Base-by-base conservation (phyloP, 441 rosid species). In the Gossypium schwendimanii region DNA sequence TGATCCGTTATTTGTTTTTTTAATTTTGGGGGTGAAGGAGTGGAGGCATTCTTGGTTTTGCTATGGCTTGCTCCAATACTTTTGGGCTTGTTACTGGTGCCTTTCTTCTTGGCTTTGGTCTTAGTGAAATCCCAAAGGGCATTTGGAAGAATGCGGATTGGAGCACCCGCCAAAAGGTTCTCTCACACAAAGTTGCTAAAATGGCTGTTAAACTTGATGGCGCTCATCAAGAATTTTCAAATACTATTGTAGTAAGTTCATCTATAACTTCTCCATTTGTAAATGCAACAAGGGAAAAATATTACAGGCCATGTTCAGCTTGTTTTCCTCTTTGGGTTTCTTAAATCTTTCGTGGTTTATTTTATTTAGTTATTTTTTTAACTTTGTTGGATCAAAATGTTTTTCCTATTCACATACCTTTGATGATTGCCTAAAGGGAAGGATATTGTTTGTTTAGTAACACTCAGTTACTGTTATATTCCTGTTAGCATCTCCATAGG, bases 81-180 rank as follows among this genome's bases (percentile, higher is more conserved):
- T 89, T 91, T 89, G 97, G 97, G 69, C 92, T 91, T 36, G 94
- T 91, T 55, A 91, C 97, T 1, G 94, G 97, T 74, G 90, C 88
- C 49, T 91, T 91, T 79, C 94, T 91, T 82, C 94, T 91, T 79
- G 97, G 97, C 54, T 91, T 91, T 74, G 97, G 97, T 71, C 78
- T 91, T 81, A 85, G 91, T 81, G 94, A 91, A 78, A 89, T 87
- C 78, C 97, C 97, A 63, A 91, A 84, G 78, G 79, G 82, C 76
- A 70, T 84, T 28, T 91, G 97, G 94, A 86, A 83, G 84, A 85
- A 85, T 82, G 82, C 85, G 55, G 90, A 87, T 75, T 87, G 97
- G 92, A 83, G 79, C 6, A 79, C 73, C 63, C 87, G 91, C 58
- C 97, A 89, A 58, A 91, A 89, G 79, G 84, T 87, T 79, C 92